Base-by-base conservation (phyloP, 2,329 filamentous ascomycete species). In the Colletotrichum sansevieriae region DNA sequence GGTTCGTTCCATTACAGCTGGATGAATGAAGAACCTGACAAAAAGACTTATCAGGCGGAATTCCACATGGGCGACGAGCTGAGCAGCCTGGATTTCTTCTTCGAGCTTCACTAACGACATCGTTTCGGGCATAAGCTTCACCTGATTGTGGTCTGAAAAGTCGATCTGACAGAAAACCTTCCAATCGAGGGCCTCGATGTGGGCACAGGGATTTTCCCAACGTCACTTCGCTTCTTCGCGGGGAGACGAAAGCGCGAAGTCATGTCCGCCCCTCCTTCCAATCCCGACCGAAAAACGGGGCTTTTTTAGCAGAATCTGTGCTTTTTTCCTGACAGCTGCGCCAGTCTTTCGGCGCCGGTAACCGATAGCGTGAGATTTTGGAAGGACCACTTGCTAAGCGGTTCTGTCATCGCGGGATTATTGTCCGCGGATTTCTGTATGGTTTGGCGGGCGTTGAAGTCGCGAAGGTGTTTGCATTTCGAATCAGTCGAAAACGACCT, bases 241-340 rank as follows among this genome's bases (percentile, higher is more conserved):
- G 43, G 20, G 43, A 59, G 6, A 41, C 41, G 43, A 43, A 59
- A 59, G 56, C 56, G 56, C 56, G 56, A 59, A 29, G 41, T 54
- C 49, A 18, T 18, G 18, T 18, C 18, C 18, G 18, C 39, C 41
- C 8, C 55, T 37, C 37, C 29, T 33, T 12, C 55, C 55, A 22
- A 22, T 22, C 22, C 22, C 22, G 22, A 22, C 22, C 22, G 22
- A 22, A 22, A 22, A 22, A 2, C 3, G n/a, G 22, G 3, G 3
- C 4, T 22, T 22, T 22, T 22, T 22, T 22, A 4, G 22, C 22
- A 57, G 13, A 22, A 29, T 47, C 41, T 59, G 41, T 59, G 25
- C 29, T 46, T 47, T 22, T 20, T 58, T 18, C 13, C 18, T 55
- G 52, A 41, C 52, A 55, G 29, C 52, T 55, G 49, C 49, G 22